Evolutionary conservation across 768 basidiomycete genomes (phyloP).

Genomic region (Boletus pseudo-olivaceus): DNA sequence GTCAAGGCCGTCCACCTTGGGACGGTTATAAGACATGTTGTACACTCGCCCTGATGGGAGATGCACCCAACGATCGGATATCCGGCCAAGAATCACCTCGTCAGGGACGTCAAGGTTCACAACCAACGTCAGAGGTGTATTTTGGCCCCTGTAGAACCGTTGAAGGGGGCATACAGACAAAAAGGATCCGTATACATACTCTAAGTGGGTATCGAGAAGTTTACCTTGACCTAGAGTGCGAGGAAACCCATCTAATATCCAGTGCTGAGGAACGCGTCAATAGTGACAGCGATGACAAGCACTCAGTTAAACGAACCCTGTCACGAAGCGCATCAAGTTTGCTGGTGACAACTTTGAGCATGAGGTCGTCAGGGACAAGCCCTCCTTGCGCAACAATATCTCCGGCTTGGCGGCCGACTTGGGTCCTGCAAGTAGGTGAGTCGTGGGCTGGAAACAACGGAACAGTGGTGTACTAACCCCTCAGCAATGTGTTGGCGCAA

Average conservation of each 20-base stretch:
- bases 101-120: constrained; percentile 90
- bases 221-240: constrained; percentile 82
- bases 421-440: constrained; percentile 44
- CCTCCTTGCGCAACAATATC: constrained; percentile 75
- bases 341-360: constrained; percentile 72
- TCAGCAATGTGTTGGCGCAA: constrained; percentile 81
- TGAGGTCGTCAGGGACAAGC: constrained; percentile 73
- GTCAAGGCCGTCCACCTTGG: constrained; percentile 74
- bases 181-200: constrained; percentile 38
- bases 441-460: background rate
- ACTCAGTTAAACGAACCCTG: constrained; percentile 43
- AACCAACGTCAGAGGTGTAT: constrained; percentile 70
- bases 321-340: constrained; percentile 65
- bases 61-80: constrained; percentile 90
- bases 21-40: constrained; percentile 84
- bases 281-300: background rate
- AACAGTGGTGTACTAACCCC: constrained; percentile 19
- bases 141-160: constrained; percentile 45
- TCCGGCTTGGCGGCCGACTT: constrained; percentile 71
- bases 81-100: constrained; percentile 77
- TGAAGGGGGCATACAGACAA: background rate
- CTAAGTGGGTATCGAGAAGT: constrained; percentile 72
- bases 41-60: constrained; percentile 86
- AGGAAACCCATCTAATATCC: constrained; percentile 93
- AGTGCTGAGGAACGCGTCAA: constrained; percentile 49